Percentiles rank a stretch among this genome's conserved stretches.
These are phyloP conservation scores for Metschnikowia anglica DNA, from an alignment of 805 yeast species.

Conservation along the genomic window DNA sequence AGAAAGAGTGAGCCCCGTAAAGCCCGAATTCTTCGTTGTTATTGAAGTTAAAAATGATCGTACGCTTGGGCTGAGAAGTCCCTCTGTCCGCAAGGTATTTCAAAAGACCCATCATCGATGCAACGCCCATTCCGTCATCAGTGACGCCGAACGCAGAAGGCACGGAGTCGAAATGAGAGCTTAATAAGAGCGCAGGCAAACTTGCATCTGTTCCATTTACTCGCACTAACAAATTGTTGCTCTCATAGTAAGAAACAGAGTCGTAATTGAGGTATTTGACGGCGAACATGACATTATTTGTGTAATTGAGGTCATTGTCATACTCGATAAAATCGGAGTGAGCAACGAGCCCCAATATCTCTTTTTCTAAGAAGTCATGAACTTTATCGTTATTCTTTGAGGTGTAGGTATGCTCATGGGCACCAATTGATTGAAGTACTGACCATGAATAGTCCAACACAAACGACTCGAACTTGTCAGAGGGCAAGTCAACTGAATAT, in stretches of 20 bases:
- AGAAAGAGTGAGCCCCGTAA: conserved; percentile 73
- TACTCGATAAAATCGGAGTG: conserved; percentile 36
- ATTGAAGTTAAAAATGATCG: conserved; percentile 80
- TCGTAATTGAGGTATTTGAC: conserved; percentile 49
- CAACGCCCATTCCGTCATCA: conserved; percentile 90
- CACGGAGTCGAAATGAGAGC: conserved; percentile 89
- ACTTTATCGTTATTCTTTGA: conserved; percentile 75
- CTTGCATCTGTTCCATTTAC: conserved; percentile 59
- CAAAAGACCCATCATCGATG: conserved; percentile 71
- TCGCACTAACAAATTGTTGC: conserved; percentile 76
- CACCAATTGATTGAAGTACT: conserved; percentile 68
- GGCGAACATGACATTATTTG: conserved; percentile 49
- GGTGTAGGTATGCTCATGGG: conserved; percentile 71
- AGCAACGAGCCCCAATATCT: conserved; percentile 32
- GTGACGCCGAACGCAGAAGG: conserved; percentile 87
- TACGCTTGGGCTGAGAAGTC: conserved; percentile 59
- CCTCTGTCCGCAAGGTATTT: conserved; percentile 38
- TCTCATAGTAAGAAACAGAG: conserved; percentile 72
- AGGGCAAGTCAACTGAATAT: conserved; percentile 44
- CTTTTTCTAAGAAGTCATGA: conserved; percentile 58
- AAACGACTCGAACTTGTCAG: conserved; percentile 36
- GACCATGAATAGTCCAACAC: conserved; percentile 56
- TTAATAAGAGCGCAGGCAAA: conserved; percentile 66
- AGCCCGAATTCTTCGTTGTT: conserved; percentile 89
- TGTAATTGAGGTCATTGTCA: conserved; percentile 42